Conservation (phyloP, 805 yeast genomes). For the Kurtzmaniella fragi region DNA sequence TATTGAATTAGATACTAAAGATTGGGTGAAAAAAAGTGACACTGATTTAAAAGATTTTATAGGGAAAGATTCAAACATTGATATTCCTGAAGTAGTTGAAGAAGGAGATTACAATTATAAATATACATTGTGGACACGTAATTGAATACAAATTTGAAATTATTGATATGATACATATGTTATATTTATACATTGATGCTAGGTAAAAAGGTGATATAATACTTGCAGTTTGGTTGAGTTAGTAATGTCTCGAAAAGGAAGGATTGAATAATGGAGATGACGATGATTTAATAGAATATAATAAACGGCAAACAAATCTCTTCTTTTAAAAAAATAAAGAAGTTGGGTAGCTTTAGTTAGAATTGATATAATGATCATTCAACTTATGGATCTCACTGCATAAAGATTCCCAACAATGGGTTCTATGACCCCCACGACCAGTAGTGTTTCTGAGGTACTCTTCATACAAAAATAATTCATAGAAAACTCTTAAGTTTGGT, state of each 20-base stretch:
- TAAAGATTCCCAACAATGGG: constrained; percentile 23
- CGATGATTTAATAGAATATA: too few species aligned
- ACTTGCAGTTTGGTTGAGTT: too few species aligned
- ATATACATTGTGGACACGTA: constrained; percentile 54
- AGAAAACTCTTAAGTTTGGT: constrained; percentile 35
- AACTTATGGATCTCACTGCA: constrained; percentile 25
- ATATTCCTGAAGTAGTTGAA: constrained; percentile 30
- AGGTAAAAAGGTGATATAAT: too few species aligned
- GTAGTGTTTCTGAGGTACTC: constrained; percentile 13
- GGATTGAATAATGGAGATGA: too few species aligned
- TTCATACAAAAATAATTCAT: constrained; percentile 30
- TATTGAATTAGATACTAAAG: constrained; percentile 34
- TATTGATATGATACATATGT: too few species aligned
- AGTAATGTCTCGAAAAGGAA: too few species aligned
- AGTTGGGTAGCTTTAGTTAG: too few species aligned
- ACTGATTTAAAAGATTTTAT: constrained; percentile 33
- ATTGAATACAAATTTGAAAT: constrained; percentile 1
- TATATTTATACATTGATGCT: not conserved
- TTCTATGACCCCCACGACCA: constrained; percentile 8
- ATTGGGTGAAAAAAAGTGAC: constrained; percentile 33
- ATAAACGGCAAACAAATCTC: too few species aligned
- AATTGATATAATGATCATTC: constrained; percentile 20
- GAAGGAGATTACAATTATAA: constrained; percentile 44
- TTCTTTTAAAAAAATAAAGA: too few species aligned
- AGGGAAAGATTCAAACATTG: constrained; percentile 17